Conservation (phyloP, 108 stramenopile genomes). For the Skeletonema grethae region DNA sequence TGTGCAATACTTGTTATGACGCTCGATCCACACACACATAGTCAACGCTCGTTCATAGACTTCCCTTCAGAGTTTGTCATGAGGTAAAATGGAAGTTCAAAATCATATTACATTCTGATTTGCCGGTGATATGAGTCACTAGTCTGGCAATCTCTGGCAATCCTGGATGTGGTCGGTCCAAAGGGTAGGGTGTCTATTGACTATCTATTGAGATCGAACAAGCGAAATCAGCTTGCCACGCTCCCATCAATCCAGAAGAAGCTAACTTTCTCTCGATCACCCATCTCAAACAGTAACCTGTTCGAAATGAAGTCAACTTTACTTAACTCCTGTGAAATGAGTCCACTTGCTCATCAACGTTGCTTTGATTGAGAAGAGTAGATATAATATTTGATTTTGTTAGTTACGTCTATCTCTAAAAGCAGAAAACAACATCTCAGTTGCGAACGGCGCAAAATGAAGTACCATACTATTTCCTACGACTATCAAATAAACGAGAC, state of each 20-base stretch:
- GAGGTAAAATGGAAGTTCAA: background rate
- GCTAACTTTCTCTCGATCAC: background rate
- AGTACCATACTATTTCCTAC: too few relatives aligned
- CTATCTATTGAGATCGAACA: background rate
- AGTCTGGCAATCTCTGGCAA: background rate
- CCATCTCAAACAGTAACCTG: background rate
- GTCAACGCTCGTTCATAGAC: background rate
- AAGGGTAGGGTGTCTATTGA: background rate
- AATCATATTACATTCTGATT: background rate
- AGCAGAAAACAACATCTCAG: too few relatives aligned
- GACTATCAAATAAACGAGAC: too few relatives aligned
- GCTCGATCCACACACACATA: background rate
- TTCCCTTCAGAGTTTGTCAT: slow-evolving; percentile 3
- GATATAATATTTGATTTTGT: too few relatives aligned
- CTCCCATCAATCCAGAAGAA: background rate
- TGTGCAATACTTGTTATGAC: background rate
- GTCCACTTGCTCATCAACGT: slow-evolving; percentile 4
- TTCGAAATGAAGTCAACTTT: slow-evolving; percentile 2
- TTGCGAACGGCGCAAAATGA: too few relatives aligned
- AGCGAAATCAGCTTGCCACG: background rate
- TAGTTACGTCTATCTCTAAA: too few relatives aligned
- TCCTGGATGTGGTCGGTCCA: background rate
- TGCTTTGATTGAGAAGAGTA: too few relatives aligned
- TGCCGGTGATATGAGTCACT: background rate
- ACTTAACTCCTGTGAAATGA: background rate